Base-by-base conservation (phyloP, 306 rosid genomes). In the Crataegus laevigata region DNA sequence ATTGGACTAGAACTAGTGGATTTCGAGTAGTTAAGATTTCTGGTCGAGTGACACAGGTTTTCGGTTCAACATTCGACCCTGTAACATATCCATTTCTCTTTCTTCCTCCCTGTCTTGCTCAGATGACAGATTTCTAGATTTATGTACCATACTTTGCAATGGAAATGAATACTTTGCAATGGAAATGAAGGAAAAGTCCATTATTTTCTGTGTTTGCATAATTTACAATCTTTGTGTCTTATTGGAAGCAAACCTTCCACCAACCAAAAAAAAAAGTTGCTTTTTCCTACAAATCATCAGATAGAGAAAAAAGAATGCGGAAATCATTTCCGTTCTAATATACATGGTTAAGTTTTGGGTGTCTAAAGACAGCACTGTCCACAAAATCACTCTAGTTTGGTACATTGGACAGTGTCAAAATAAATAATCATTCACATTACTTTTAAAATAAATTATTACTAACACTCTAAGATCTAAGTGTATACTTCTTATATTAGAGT, bases 81-180 rank as follows among this genome's bases (percentile, higher is more conserved):
- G 77, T 85, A 77, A 83, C 78, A 42, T 61, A 29, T 66, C 52
- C 30, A 60, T 58, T 18, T 24, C 11, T 55, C 14, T 34, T 5
- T 25, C 32, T 5, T 40, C 40, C 57, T 30, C 43, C 52, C 40
- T 74, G 57, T 82, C 75, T 77, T 24, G 72, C 59, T 67, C 62
- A 77, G 77, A 57, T 71, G 78, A 79, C 77, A 80, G 71, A 57
- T 24, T 45, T 12, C 60, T 51, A 64, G 64, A 59, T 83, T 77
- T 87, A 84, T 87, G 83, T 54, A 87, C 72, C 60, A 19, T 60
- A 66, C 69, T 57, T 22, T 66, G 34, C 67, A 83, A 75, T 80
- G 81, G 72, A 74, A 72, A 77, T 71, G 87, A 79, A 19, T 60
- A 66, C 69, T 57, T 22, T 66, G 34, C 67, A 83, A 75, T 80